Percentiles rank a stretch among this genome's conserved stretches.
These are phyloP conservation scores for Paraphaeosphaeria minitans DNA, from an alignment of 2,329 filamentous ascomycete species.

Conservation along the genomic window DNA sequence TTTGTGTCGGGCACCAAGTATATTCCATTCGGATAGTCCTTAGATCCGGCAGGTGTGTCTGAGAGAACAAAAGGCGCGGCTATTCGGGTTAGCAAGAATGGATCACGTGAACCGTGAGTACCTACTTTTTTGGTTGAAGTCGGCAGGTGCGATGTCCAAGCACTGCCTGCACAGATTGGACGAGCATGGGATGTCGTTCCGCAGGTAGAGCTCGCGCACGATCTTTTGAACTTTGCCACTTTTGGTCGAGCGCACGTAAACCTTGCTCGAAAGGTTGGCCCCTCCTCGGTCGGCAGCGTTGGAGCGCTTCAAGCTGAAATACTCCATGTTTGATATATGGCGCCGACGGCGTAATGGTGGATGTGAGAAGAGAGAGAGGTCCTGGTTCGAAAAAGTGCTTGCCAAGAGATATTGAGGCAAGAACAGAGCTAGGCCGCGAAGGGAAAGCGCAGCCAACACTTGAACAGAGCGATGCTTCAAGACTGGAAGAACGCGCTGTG, in stretches of 20 bases:
- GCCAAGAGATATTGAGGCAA: conserved; percentile 34
- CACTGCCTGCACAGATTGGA: conserved; percentile 85
- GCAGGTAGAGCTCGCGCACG: conserved; percentile 92
- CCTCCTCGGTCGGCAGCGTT: conserved; percentile 60
- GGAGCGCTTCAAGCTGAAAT: conserved; percentile 63
- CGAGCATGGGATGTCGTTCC: conserved; percentile 96
- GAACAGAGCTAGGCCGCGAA: conserved; percentile 14
- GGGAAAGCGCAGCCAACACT: conserved; percentile 6
- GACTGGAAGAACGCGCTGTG: neutral
- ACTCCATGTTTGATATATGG: conserved; percentile 34
- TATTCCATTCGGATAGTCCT: conserved; percentile 81
- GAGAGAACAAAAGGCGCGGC: conserved; percentile 86
- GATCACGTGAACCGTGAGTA: conserved; percentile 14
- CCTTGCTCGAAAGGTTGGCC: conserved; percentile 88
- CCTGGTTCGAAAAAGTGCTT: conserved; percentile 30
- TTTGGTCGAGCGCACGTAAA: conserved; percentile 92
- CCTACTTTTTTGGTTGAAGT: conserved; percentile 78
- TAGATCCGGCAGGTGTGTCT: conserved; percentile 83
- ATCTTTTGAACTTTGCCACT: conserved; percentile 99
- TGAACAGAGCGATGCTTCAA: neutral
- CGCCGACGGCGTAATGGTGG: conserved; percentile 7
- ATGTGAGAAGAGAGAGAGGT: conserved; percentile 14
- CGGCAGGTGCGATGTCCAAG: conserved; percentile 73
- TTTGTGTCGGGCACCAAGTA: conserved; percentile 97
- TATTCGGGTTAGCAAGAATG: conserved; percentile 47